Base-by-base conservation (phyloP, 768 basidiomycete genomes). In the Termitomyces sp. region DNA sequence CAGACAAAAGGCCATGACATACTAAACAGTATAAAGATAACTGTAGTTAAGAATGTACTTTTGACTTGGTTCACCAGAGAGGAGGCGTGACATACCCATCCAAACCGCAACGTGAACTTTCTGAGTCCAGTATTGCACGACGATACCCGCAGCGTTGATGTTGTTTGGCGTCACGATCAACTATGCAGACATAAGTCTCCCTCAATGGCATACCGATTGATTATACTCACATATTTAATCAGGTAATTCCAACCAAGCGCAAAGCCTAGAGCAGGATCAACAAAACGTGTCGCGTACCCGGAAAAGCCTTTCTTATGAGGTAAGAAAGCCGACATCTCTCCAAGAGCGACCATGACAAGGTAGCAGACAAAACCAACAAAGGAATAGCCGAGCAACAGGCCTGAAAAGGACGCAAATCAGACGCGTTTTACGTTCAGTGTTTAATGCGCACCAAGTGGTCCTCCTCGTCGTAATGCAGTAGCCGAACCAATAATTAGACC, bases 211-310 rank as follows among this genome's bases (percentile, higher is more conserved):
- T 1, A 16, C 46, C 26, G 5, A 60, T 18, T 36, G 54, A 50
- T 4, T 28, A 7, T 14, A 67, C 78, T 62, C 50, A 79, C 79
- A 63, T 80, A 81, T 78, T 84, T 84, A 60, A 80, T 67, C 46
- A 86, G 71, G 66, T 87, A 85, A 67, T 86, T 86, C 75, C 79
- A 86, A 50, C 85, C 86, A 18, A 87, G 70, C 16, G 83, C 85
- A 68, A 88, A 88, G 41, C 84, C 86, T 48, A 87, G 77, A 23
- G 86, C 85, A 53, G 86, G 86, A 68, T 88, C 86, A 23, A 83
- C 81, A 64, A 85, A 86, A 50, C 86, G 81, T 2, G 84, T 81
- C 0, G 85, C 84, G 65, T 86, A 85, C 2, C 84, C 84, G 55
- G 79, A 71, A 58, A 80, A 81, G 3, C 82, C 85, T 61, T 83